A percentile compares a stretch with the other conserved stretches of the same genome.
Conservation (phyloP, 352 stramenopile genomes). For the Thalassiosira livingstoniorum region DNA sequence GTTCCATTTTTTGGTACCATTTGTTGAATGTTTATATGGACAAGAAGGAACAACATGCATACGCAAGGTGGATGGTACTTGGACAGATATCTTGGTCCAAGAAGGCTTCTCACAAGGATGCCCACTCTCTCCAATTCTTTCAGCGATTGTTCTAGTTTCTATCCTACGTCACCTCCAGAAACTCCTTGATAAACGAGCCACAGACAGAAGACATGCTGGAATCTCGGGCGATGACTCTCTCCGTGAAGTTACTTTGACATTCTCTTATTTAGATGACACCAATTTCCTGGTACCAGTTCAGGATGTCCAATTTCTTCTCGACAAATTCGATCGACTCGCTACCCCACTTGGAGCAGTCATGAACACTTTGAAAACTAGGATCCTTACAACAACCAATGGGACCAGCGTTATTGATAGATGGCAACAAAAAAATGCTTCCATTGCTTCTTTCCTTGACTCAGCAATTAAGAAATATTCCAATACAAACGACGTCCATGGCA, state of each 20-base stretch:
- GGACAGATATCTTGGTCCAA: slow-evolving; percentile 3
- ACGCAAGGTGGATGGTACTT: slow-evolving; percentile 10
- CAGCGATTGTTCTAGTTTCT: slow-evolving; percentile 4
- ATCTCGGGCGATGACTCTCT: slow-evolving; percentile 1
- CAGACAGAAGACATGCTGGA: background rate
- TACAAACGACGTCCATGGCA: background rate
- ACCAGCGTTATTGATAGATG: no score
- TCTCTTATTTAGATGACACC: slow-evolving; percentile 30
- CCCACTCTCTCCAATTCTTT: slow-evolving; percentile 20
- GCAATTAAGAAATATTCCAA: background rate
- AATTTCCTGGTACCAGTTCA: slow-evolving; percentile 13
- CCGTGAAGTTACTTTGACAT: background rate
- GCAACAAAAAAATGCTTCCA: no score
- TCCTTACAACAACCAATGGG: no score
- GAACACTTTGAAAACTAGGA: no score
- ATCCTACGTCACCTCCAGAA: background rate
- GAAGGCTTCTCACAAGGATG: slow-evolving; percentile 37
- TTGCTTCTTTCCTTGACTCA: no score
- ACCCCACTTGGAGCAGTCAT: no score
- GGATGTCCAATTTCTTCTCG: slow-evolving; percentile 23
- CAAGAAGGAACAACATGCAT: background rate
- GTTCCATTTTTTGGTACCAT: background rate
- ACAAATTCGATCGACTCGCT: no score
- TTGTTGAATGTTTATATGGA: background rate
- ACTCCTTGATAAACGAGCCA: slow-evolving; percentile 13